A percentile compares a stretch with the other conserved stretches of the same genome.
phyloP scores from a whole-genome alignment of 208 protist genomes.

The Lotmaria passim region DNA sequence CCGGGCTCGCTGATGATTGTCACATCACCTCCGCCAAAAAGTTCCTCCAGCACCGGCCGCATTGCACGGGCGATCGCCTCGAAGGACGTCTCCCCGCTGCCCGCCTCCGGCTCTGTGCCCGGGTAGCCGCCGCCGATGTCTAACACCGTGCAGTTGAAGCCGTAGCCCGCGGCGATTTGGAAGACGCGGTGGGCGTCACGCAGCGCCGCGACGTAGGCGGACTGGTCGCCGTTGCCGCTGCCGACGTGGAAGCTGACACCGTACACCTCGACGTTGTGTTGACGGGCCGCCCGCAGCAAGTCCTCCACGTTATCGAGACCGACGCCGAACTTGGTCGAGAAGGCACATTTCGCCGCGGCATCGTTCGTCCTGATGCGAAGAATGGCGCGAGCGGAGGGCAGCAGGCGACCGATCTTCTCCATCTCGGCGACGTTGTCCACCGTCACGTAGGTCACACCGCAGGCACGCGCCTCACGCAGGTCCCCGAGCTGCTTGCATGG shows the following conservation, averaged over 20 bases:
- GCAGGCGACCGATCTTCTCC: conserved; percentile 61
- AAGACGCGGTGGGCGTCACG: conserved; percentile 60
- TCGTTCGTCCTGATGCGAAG: conserved; percentile 85
- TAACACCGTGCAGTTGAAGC: conserved; percentile 80
- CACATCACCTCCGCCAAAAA: conserved; percentile 60
- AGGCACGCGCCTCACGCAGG: conserved; percentile 53
- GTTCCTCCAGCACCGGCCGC: conserved; percentile 54
- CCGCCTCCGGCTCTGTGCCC: conserved; percentile 33
- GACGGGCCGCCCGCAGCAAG: conserved; percentile 47
- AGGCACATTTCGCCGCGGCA: conserved; percentile 56
- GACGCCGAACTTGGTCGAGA: conserved; percentile 89
- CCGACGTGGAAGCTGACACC: conserved; percentile 93
- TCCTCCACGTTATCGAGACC: conserved; percentile 39
- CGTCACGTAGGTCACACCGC: conserved; percentile 73
- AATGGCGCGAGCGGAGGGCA: conserved; percentile 58
- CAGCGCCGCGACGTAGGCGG: conserved; percentile 67
- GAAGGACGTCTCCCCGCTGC: conserved; percentile 37
- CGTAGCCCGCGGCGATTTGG: conserved; percentile 53
- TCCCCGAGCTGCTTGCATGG: conserved; percentile 82
- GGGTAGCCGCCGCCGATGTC: conserved; percentile 92
- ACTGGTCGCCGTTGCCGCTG: conserved; percentile 67
- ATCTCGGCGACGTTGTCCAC: conserved; percentile 86
- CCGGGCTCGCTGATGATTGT: conserved; percentile 85
- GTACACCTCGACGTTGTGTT: conserved; percentile 60
- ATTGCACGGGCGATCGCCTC: conserved; percentile 63